Evolutionary conservation across 768 basidiomycete species (phyloP).

Genomic region (Auricularia auricula-judae): DNA sequence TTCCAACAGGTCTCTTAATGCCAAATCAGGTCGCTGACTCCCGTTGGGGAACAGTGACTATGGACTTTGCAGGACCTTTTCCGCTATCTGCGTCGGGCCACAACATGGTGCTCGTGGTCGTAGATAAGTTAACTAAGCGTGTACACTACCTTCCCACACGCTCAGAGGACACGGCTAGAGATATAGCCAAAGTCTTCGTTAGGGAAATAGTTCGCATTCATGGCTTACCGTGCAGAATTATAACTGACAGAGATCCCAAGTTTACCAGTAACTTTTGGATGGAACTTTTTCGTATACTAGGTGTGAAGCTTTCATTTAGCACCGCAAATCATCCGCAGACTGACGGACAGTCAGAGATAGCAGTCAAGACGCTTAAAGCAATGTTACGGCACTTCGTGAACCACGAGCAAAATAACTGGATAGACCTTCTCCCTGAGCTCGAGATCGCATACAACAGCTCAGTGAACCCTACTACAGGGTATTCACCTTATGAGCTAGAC

Average conservation of each 20-base stretch:
- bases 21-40: background rate
- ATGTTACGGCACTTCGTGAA: conserved; percentile 14
- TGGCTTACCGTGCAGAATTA: conserved; percentile 19
- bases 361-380: conserved; percentile 6
- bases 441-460: conserved; percentile 25
- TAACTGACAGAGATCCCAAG: conserved; percentile 23
- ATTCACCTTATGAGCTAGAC: conserved; percentile 17
- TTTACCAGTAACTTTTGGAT: conserved; percentile 25
- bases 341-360: conserved; percentile 22
- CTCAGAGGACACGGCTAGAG: background rate
- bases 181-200: conserved; percentile 14
- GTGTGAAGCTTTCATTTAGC: conserved; percentile 16
- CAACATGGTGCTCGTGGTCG: background rate
- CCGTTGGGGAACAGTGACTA: background rate
- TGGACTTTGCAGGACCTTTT: background rate
- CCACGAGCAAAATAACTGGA: conserved; percentile 24
- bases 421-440: conserved; percentile 16
- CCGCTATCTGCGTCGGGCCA: background rate
- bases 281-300: conserved; percentile 10
- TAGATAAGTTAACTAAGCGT: background rate
- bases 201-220: conserved; percentile 15
- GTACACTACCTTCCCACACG: background rate
- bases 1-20: background rate
- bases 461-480: conserved; percentile 15
- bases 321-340: conserved; percentile 31